These are phyloP conservation scores for Liriodendron chinense DNA, from an alignment of 164 flowering plant species.

Conservation along the genomic window DNA sequence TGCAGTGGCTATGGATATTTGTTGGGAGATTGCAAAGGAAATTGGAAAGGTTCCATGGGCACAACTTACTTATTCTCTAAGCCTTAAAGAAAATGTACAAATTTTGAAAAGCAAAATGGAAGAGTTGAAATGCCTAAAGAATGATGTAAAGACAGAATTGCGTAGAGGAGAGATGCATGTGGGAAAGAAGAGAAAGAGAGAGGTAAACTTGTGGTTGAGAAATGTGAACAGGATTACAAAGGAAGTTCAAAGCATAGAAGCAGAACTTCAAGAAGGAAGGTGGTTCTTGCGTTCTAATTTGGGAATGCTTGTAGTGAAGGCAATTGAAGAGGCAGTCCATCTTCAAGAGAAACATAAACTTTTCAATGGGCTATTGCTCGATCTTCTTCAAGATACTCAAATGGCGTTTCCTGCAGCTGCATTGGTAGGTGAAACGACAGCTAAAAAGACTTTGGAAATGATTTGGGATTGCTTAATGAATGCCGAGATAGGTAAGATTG, in stretches of 20 bases:
- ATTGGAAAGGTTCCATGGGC: background rate
- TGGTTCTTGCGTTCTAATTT: background rate
- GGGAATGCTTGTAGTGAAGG: background rate
- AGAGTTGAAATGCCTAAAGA: background rate
- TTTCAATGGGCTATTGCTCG: background rate
- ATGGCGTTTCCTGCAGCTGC: background rate
- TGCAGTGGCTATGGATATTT: background rate
- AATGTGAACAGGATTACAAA: background rate
- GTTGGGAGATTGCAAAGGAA: background rate
- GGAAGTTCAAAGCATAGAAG: background rate
- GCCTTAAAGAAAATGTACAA: background rate
- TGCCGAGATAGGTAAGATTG: slow-evolving; percentile 5
- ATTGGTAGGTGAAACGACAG: background rate
- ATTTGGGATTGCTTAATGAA: slow-evolving; percentile 7
- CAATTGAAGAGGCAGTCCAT: background rate
- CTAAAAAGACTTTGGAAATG: background rate
- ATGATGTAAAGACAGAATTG: background rate
- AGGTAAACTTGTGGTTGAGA: background rate
- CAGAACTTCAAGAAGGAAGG: background rate
- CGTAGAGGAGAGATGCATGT: background rate
- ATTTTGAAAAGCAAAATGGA: background rate
- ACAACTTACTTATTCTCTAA: background rate
- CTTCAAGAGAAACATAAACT: background rate
- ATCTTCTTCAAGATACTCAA: background rate
- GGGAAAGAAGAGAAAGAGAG: background rate